Evolutionary conservation across 176 grass and related monocot genomes (phyloP).

Genomic region (Eragrostis curvula): DNA sequence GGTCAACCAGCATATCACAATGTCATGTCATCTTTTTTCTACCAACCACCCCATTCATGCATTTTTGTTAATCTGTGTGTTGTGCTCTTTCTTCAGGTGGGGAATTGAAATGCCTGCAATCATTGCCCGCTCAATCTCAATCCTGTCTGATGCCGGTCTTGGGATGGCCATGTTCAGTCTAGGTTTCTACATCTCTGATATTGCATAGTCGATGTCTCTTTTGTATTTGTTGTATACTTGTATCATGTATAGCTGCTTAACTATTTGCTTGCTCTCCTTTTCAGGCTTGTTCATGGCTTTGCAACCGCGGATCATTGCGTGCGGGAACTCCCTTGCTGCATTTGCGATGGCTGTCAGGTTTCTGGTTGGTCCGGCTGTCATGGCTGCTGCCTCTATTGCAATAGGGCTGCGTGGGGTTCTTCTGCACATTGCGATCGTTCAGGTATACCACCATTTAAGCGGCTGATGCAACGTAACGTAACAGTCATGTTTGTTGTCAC

Average conservation of each 20-base stretch:
- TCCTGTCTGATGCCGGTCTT: constrained; percentile 87
- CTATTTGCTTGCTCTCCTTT: neutral
- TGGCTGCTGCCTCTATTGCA: constrained; percentile 64
- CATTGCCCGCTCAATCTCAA: constrained; percentile 73
- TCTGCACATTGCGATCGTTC: constrained; percentile 88
- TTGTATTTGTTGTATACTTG: too few relatives aligned
- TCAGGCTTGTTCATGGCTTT: constrained; percentile 93
- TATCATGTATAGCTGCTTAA: neutral
- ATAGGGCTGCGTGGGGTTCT: constrained; percentile 71
- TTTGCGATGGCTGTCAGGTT: constrained; percentile 85
- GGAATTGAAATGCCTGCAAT: constrained; percentile 90
- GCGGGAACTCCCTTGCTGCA: constrained; percentile 72
- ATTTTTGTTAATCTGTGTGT: neutral
- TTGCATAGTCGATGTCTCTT: neutral
- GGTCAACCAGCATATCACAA: constrained; percentile 41
- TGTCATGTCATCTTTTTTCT: neutral
- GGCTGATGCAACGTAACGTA: neutral
- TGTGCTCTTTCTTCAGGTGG: constrained; percentile 43
- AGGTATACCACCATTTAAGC: constrained; percentile 39
- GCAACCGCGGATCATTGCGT: constrained; percentile 87
- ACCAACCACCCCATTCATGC: neutral
- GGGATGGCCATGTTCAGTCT: constrained; percentile 99
- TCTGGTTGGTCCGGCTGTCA: constrained; percentile 69
- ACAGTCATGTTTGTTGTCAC: neutral
- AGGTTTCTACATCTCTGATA: constrained; percentile 39